A percentile compares a stretch with the other conserved stretches of the same genome.
Conservation (phyloP, 805 yeast species). For the Brettanomyces nanus region DNA sequence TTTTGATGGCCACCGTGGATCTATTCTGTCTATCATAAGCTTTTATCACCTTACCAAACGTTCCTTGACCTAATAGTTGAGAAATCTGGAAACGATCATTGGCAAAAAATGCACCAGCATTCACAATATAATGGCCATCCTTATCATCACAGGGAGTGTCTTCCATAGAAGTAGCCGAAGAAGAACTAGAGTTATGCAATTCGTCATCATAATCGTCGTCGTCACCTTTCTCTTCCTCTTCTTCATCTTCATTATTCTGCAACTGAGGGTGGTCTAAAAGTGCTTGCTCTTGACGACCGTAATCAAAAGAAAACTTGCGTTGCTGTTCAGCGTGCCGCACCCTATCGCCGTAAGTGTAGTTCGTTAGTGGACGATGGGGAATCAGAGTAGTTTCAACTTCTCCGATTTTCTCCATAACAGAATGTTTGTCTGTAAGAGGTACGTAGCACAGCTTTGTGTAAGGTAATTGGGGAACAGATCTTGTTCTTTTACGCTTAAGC, state of each 20-base stretch:
- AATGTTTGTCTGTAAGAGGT: constrained; percentile 24
- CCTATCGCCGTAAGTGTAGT: constrained; percentile 22
- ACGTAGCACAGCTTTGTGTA: constrained; percentile 36
- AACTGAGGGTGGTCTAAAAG: neutral
- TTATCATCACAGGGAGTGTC: constrained; percentile 46
- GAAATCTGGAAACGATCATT: constrained; percentile 60
- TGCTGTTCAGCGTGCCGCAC: neutral
- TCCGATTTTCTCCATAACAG: constrained; percentile 32
- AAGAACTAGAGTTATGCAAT: constrained; percentile 5
- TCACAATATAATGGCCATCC: constrained; percentile 68
- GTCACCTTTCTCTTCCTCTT: neutral
- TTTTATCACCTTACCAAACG: constrained; percentile 83
- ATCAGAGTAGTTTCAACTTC: constrained; percentile 32
- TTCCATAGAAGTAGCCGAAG: constrained; percentile 14
- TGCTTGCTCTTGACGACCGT: neutral
- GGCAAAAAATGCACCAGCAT: constrained; percentile 55
- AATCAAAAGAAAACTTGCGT: constrained; percentile 4
- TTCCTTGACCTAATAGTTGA: constrained; percentile 79
- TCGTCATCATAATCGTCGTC: neutral
- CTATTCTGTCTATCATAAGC: constrained; percentile 62
- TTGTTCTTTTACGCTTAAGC: constrained; percentile 30
- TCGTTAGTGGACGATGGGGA: constrained; percentile 14
- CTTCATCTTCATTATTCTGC: neutral
- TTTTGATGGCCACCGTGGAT: constrained; percentile 77
- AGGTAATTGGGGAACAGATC: constrained; percentile 47